phyloP scores from a whole-genome alignment of 192 early-diverging fungal species.

The Umbelopsis ramanniana region DNA sequence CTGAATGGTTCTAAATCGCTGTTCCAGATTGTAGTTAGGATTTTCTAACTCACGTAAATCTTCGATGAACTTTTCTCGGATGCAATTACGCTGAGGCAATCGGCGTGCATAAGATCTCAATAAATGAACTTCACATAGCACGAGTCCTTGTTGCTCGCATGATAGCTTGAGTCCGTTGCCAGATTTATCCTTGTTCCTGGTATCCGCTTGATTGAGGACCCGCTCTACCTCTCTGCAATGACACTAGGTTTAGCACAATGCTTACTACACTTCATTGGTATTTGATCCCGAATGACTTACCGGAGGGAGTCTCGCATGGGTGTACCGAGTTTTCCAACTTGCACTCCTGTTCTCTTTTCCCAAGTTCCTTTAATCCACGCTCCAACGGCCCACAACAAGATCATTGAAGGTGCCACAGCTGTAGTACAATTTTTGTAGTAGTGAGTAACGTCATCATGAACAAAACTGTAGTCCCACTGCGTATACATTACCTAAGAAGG shows the following conservation, averaged over 20 bases:
- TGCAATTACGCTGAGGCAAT: constrained; percentile 50
- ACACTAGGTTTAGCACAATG: too few species aligned
- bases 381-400: constrained; percentile 35
- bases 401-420: constrained; percentile 49
- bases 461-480: background rate
- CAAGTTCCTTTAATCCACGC: constrained; percentile 28
- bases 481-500: constrained; percentile 65
- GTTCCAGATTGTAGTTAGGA: constrained; percentile 46
- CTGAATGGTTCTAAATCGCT: constrained; percentile 60
- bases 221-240: constrained; percentile 16
- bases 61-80: constrained; percentile 70
- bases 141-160: constrained; percentile 65
- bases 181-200: background rate
- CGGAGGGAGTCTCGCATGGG: constrained; percentile 36
- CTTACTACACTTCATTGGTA: too few species aligned
- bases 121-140: constrained; percentile 66
- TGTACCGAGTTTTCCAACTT: constrained; percentile 21
- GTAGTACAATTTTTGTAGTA: background rate
- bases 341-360: constrained; percentile 25
- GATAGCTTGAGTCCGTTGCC: constrained; percentile 14
- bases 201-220: constrained; percentile 18
- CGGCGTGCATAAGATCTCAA: constrained; percentile 51
- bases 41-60: constrained; percentile 83
- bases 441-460: background rate
- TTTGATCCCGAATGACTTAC: constrained; percentile 26